These are phyloP conservation scores for Plasmodium falciparum DNA, from an alignment of 169 alveolate species.

Conservation along the genomic window DNA sequence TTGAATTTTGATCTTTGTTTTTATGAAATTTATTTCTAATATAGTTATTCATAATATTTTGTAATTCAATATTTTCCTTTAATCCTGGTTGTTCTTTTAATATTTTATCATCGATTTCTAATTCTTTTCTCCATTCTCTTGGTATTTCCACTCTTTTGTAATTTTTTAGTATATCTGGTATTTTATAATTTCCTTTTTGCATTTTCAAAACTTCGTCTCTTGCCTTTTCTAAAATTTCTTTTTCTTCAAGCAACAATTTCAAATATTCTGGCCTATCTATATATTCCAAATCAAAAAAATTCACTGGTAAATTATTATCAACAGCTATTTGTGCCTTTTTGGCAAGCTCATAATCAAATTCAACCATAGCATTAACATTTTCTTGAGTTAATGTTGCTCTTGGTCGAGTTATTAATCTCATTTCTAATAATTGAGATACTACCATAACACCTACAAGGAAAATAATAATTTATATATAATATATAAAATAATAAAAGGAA, in stretches of 20 bases:
- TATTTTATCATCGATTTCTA: conserved; percentile 72
- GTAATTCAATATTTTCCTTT: conserved; percentile 75
- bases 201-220: conserved; percentile 73
- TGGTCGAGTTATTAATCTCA: conserved; percentile 86
- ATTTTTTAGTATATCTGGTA: conserved; percentile 69
- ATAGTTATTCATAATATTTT: conserved; percentile 70
- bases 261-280: conserved; percentile 80
- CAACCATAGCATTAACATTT: conserved; percentile 86
- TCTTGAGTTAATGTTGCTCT: conserved; percentile 88
- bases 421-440: conserved; percentile 85
- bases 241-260: conserved; percentile 59
- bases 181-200: conserved; percentile 66
- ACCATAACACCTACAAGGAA: conserved; percentile 86
- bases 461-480: background rate
- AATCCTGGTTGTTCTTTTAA: conserved; percentile 75
- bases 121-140: conserved; percentile 75
- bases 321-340: conserved; percentile 89
- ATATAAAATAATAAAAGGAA: background rate
- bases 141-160: conserved; percentile 77
- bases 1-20: background rate
- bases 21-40: conserved; percentile 65
- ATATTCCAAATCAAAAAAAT: conserved; percentile 85
- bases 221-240: conserved; percentile 67
- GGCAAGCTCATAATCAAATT: conserved; percentile 84
- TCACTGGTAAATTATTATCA: conserved; percentile 84